Evolutionary conservation across 179 eudicot species (phyloP).

Genomic region (Silene noctiflora): DNA sequence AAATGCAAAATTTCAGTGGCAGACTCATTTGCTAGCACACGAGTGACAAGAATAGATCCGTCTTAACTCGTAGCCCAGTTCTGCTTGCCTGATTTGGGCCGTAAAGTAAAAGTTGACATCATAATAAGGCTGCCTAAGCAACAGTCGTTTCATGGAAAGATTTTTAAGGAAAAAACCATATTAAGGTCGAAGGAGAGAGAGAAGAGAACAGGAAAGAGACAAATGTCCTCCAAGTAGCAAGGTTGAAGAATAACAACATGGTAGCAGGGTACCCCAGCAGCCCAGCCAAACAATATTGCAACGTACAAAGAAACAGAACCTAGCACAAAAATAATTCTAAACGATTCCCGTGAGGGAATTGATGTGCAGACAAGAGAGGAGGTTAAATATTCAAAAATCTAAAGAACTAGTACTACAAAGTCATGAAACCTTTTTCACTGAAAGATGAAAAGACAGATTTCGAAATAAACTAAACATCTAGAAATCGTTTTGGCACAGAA

Average conservation of each 20-base stretch:
- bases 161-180: too few species aligned
- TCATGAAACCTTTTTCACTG: background rate
- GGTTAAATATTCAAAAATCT: background rate
- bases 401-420: background rate
- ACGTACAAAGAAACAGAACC: background rate
- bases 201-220: too few species aligned
- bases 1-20: background rate
- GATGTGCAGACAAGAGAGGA: background rate
- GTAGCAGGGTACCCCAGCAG: background rate
- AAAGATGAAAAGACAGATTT: too few species aligned
- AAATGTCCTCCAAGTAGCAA: too few species aligned
- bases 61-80: too few species aligned
- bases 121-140: too few species aligned
- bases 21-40: background rate
- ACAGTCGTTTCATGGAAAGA: too few species aligned
- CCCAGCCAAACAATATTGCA: too few species aligned
- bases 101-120: background rate
- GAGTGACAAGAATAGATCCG: too few species aligned
- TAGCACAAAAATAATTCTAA: background rate
- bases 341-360: background rate
- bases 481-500: background rate
- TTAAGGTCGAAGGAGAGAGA: too few species aligned
- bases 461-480: background rate
- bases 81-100: background rate
- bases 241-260: too few species aligned